A percentile compares a stretch with the other conserved stretches of the same genome.
Conservation (phyloP, 1,139 yeast species). For the Martiniozyma asiatica region DNA sequence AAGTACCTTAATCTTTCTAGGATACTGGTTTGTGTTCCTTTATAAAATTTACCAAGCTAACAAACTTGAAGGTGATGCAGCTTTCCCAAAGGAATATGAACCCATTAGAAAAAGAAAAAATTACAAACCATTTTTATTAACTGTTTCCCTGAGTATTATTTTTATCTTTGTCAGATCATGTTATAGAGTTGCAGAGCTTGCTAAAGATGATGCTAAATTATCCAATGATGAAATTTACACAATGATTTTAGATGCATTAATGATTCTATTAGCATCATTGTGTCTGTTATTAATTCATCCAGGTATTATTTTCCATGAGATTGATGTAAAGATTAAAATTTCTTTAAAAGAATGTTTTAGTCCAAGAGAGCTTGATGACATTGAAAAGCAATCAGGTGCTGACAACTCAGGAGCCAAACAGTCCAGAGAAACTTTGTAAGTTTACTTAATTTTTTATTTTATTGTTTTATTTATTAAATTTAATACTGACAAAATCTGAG, state of each 20-base stretch:
- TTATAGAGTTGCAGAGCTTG: slow-evolving; percentile 69
- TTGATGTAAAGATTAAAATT: no score
- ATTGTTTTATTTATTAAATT: no score
- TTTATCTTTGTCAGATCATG: slow-evolving; percentile 62
- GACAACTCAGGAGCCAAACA: no score
- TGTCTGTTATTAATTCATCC: no score
- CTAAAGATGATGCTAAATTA: no score
- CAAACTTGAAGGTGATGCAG: slow-evolving; percentile 12
- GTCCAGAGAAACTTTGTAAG: no score
- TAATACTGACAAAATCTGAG: no score
- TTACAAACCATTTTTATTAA: slow-evolving; percentile 39
- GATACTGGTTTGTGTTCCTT: slow-evolving; percentile 44
- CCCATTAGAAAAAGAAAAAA: slow-evolving; percentile 29
- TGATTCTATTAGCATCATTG: slow-evolving; percentile 42
- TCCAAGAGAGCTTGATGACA: no score
- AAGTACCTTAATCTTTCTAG: slow-evolving; percentile 54
- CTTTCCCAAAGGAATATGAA: slow-evolving; percentile 29
- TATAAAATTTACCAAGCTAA: slow-evolving; percentile 30
- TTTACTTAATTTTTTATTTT: no score
- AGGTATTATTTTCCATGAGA: no score
- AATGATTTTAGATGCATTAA: slow-evolving; percentile 64
- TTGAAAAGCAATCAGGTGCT: no score
- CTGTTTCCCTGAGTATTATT: slow-evolving; percentile 40
- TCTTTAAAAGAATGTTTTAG: no score
- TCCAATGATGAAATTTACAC: slow-evolving; percentile 66